Base-by-base conservation (phyloP, 495 filamentous ascomycete species). In the Penicillium bialowiezense region DNA sequence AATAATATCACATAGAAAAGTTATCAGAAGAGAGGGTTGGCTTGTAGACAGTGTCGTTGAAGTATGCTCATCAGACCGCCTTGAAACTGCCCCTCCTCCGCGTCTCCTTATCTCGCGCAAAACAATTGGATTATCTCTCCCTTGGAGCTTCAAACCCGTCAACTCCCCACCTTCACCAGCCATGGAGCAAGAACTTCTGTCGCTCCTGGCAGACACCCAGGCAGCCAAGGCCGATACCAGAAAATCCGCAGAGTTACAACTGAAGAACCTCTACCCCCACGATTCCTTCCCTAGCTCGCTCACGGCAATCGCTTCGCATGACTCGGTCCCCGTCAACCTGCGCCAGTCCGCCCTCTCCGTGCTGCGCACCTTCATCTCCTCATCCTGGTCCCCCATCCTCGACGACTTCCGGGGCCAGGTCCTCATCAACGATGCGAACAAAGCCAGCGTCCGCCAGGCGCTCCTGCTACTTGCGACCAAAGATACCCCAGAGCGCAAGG, bases 151-250 rank as follows among this genome's bases (percentile, higher is more conserved):
- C 23, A 26, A 26, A n/a, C n/a, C n/a, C n/a, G n/a, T 26, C 23
- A 3, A 26, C 23, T 26, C 23, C 32, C 13, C 39, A 36, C 32
- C 19, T 24, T 44, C 31, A 23, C 48, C 46, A 63, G 70, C 49
- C 51, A 91, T 91, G 88, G 90, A 95, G 77, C 86, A 91, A 72
- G 81, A 90, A 68, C 80, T 96, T 55, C 80, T 90, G 54, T 79
- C 80, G 57, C 77, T 95, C 57, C 85, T 96, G 39, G 78, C 84
- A 48, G 84, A 86, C 66, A 93, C 91, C 13, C 89, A 95, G 64
- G 80, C 81, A 45, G 52, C 84, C 44, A 73, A 77, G 19, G 81
- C 88, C 56, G 80, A 75, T 38, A 81, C 85, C 14, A 81, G 91
- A 63, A 88, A 84, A 62, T 77, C 88, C 51, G 91, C 91, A 50